These are phyloP conservation scores for Quillaja saponaria DNA, from an alignment of 306 rosid species.

Conservation along the genomic window DNA sequence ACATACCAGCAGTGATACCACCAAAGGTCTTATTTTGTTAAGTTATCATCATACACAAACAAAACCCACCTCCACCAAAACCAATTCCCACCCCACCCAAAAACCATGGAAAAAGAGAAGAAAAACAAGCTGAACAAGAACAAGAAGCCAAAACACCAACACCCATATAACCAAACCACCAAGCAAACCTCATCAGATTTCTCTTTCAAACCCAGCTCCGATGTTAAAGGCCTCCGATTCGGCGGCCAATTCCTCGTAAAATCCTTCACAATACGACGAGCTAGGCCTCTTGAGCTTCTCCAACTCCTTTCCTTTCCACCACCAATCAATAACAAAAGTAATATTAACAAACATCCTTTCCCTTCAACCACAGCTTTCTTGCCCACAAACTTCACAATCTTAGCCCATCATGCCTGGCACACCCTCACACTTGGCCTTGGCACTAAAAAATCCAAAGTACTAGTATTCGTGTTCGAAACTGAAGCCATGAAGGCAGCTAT, in stretches of 20 bases:
- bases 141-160: constrained; percentile 91
- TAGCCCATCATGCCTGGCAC: constrained; percentile 98
- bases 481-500: constrained; percentile 56
- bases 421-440: constrained; percentile 94
- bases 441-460: constrained; percentile 84
- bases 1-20: not conserved
- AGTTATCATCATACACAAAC: constrained; percentile 26
- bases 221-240: constrained; percentile 87
- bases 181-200: constrained; percentile 75
- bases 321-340: constrained; percentile 29
- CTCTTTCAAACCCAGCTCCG: constrained; percentile 82
- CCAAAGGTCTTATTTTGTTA: constrained; percentile 34
- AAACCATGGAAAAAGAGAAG: constrained; percentile 64
- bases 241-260: constrained; percentile 96
- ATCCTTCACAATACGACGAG: constrained; percentile 86
- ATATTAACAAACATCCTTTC: constrained; percentile 42
- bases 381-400: constrained; percentile 92
- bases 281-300: constrained; percentile 71
- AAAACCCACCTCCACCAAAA: constrained; percentile 34
- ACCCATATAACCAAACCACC: constrained; percentile 75
- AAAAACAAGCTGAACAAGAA: constrained; percentile 40
- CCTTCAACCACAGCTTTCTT: constrained; percentile 84
- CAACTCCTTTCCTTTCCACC: constrained; percentile 76
- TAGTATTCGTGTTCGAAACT: constrained; percentile 75
- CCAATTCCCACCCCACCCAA: constrained; percentile 20